Evolutionary conservation across 2,329 filamentous ascomycete genomes (phyloP).

Genomic region (Aspergillus sclerotialis): DNA sequence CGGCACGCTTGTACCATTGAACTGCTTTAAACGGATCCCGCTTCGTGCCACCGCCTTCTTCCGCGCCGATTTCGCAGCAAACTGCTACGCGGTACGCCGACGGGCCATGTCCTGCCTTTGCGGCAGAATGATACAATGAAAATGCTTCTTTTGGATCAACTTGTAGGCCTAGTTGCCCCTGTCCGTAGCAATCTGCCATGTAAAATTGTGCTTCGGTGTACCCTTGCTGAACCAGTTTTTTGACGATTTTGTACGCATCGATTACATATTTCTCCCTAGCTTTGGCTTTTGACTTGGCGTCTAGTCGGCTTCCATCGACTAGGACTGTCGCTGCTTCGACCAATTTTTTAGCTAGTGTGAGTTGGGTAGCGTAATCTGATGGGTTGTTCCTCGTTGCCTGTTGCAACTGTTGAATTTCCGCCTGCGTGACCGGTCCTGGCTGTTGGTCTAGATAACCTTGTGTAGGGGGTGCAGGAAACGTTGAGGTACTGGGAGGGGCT

Average conservation of each 20-base stretch:
- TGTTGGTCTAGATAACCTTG: constrained; percentile 11
- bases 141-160: constrained; percentile 89
- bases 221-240: constrained; percentile 69
- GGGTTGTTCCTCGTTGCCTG: constrained; percentile 64
- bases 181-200: constrained; percentile 80
- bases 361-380: constrained; percentile 61
- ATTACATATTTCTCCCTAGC: constrained; percentile 74
- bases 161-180: constrained; percentile 70
- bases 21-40: constrained; percentile 90
- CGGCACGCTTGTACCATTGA: constrained; percentile 95
- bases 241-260: constrained; percentile 84
- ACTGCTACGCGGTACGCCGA: constrained; percentile 93
- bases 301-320: constrained; percentile 64
- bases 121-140: constrained; percentile 84
- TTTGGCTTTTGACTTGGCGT: constrained; percentile 55
- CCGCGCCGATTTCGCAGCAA: constrained; percentile 91
- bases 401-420: constrained; percentile 71
- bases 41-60: constrained; percentile 87
- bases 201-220: constrained; percentile 90
- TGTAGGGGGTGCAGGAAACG: constrained; percentile 30
- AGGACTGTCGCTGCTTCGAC: constrained; percentile 78
- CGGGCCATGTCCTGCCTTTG: constrained; percentile 77
- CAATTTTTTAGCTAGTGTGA: constrained; percentile 73
- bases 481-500: constrained; percentile 18
- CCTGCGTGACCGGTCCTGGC: constrained; percentile 59